A percentile compares a stretch with the other conserved stretches of the same genome.
phyloP scores from a whole-genome alignment of 257 asterid species.

The Paulownia fortunei region DNA sequence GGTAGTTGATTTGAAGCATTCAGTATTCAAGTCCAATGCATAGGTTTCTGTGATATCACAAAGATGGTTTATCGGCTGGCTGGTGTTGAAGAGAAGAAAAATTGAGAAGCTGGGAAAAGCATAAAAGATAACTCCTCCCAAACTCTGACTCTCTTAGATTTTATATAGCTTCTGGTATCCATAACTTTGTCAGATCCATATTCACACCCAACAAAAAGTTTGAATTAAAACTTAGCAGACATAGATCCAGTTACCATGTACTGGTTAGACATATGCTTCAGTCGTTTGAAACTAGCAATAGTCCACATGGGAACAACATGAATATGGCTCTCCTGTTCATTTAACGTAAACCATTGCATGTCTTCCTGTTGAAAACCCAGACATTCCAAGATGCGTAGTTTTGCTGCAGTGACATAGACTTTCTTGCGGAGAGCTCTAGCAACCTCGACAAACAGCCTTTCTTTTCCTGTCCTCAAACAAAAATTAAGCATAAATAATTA shows the following conservation, averaged over 20 bases:
- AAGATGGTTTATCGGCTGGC: background rate
- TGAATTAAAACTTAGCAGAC: background rate
- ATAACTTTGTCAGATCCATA: background rate
- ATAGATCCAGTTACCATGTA: conserved; percentile 58
- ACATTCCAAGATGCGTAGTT: conserved; percentile 82
- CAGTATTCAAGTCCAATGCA: background rate
- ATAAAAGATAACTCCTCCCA: background rate
- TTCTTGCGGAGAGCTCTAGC: conserved; percentile 87
- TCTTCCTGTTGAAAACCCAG: conserved; percentile 71
- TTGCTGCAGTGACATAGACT: conserved; percentile 75
- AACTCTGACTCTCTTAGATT: background rate
- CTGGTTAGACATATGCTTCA: conserved; percentile 71
- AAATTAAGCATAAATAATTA: conserved; percentile 1
- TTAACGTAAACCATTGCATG: conserved; percentile 79
- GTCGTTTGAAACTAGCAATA: conserved; percentile 83
- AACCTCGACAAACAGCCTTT: conserved; percentile 83
- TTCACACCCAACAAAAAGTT: background rate
- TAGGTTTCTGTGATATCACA: background rate
- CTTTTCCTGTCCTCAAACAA: conserved; percentile 67
- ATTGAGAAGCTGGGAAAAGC: background rate
- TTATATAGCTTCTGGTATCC: background rate
- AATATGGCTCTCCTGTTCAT: conserved; percentile 89
- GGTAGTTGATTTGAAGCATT: background rate
- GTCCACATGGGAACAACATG: conserved; percentile 98
- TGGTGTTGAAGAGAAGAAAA: no score